Evolutionary conservation across 257 asterid genomes (phyloP).

Genomic region (Solanum tarijense): DNA sequence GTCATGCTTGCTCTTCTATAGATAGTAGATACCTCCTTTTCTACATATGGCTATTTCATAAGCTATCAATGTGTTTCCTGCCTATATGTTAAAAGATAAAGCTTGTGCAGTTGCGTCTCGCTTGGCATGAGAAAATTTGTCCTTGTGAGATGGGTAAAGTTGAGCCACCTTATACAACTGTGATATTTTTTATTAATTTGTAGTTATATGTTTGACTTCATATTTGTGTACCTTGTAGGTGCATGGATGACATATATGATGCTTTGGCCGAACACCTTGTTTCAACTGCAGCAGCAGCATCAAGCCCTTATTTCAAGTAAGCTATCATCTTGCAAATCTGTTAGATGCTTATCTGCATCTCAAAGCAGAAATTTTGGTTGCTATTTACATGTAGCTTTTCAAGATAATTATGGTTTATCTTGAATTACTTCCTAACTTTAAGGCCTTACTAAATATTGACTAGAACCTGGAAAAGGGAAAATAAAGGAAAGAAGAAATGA

Average conservation of each 20-base stretch:
- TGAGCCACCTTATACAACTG: not conserved
- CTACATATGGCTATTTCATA: not conserved
- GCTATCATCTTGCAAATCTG: constrained; percentile 2
- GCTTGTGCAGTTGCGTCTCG: not conserved
- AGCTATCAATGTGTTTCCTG: not conserved
- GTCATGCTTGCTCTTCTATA: not conserved
- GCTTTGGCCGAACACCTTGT: constrained; percentile 74
- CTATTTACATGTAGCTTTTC: not conserved
- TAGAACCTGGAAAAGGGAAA: not conserved
- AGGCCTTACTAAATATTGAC: not conserved
- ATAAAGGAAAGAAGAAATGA: not conserved
- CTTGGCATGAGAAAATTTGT: not conserved
- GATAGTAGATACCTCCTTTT: not conserved
- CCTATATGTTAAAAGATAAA: not conserved
- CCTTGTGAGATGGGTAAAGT: not conserved
- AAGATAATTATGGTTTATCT: not conserved
- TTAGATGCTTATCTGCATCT: not conserved
- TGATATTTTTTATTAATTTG: not conserved
- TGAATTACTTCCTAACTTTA: not conserved
- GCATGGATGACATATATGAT: constrained; percentile 75
- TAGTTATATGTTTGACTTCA: not conserved
- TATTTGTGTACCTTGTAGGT: constrained; percentile 27
- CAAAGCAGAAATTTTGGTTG: not conserved
- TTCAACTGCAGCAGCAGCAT: constrained; percentile 68
- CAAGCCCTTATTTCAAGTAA: constrained; percentile 69